Evolutionary conservation across 805 yeast species (phyloP), one percentile per base, ranked within the genome.

Genomic region (Clavispora asparagi): DNA sequence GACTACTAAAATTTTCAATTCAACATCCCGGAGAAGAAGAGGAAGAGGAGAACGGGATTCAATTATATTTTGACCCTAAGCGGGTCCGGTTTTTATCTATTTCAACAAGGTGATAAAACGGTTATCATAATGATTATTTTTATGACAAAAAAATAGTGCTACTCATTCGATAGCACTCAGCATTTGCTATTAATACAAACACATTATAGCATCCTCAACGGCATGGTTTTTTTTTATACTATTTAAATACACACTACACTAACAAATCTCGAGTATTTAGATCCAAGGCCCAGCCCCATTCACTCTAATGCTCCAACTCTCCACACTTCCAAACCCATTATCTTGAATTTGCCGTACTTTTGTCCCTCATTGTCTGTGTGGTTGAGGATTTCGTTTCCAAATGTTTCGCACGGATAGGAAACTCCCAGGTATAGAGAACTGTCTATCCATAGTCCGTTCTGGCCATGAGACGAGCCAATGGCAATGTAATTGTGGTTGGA

Each of bases 381-480:
- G 45, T 63, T 69, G 48, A 92, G 69, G 1, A 83, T 81, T 47
- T 89, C 97, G 63, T 94, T 92, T 0, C 96, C 97, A 70, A 88
- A 92, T 0, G 98, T 94, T 26, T 81, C 80, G 43, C 92, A 85
- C 1, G 81, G 75, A 57, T 81, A 83, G 27, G 91, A 81, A 0
- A 89, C 91, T 3, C 98, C 99, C 44, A 76, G 75, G 46, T 77
- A 69, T 37, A 92, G 72, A 38, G 83, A 79, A 45, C 81, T 83
- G 60, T 88, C 96, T 12, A 90, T 71, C 89, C 95, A 92, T 13
- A 94, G 70, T 0, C 97, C 98, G 64, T 89, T 90, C 58, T 87
- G 88, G 2, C 97, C 97, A 55, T 85, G 84, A 1, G 97, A 95
- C 0, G 95, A 92, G 1, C 98, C 99, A 55, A 94, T 75, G 17